Evolutionary conservation across 768 basidiomycete species (phyloP), one percentile per base, ranked within the genome.

Genomic region (Lactifluus pinguis): DNA sequence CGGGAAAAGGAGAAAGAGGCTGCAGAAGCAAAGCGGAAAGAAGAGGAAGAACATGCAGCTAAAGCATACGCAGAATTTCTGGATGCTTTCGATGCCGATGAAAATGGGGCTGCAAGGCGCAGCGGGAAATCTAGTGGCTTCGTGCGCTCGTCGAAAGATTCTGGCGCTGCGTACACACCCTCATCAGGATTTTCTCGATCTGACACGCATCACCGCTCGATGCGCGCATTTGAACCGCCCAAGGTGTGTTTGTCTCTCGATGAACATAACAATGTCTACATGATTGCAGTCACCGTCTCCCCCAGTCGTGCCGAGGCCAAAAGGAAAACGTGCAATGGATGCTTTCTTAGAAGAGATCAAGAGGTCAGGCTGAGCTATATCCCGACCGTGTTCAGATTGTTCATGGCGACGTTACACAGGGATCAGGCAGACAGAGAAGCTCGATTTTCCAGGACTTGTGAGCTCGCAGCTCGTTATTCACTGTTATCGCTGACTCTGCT

Each of bases 301-400:
- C 4, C 67, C 76, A 25, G 69, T 68, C 60, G 75, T 71, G 6
- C 80, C 85, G 1, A 92, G 85, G 70, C 86, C 90, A 0, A 97
- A 92, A 71, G 97, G 97, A 3, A 97, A 92, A 71, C 83, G 95
- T 53, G 92, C 90, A 1, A 98, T 98, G 92, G 95, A 98, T 72
- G 74, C 86, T 2, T 99, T 98, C 71, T 76, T 99, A 53, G 94
- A 97, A 68, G 94, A 99, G 75, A 92, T 99, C 61, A 98, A 98
- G 75, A 83, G 83, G 95, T 89, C 50, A 21, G 77, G 59, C 44
- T 9, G 19, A 39, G 13, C 9, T 53, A 19, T 53, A 39, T 64
- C 11, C 8, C 17, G 4, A 7, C 8, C 21, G 50, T n/a, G 6
- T 8, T 55, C 21, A 8, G 44, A 29, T 25, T 29, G 1, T 29